Conservation (phyloP, 805 yeast species). For the Metschnikowia henanensis region DNA sequence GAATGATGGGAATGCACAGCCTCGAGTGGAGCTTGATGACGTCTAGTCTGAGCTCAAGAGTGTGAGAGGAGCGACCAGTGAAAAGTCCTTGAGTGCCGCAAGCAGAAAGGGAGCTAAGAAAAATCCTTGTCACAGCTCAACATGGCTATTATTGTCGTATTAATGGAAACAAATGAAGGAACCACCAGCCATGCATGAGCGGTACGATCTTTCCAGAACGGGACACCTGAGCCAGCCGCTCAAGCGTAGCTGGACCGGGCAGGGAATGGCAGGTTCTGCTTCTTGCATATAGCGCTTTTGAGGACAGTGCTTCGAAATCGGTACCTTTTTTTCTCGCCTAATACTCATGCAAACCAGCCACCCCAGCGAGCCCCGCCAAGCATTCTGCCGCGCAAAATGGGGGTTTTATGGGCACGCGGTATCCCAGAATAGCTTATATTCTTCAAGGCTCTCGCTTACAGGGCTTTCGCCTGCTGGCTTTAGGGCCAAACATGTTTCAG, state of each 20-base stretch:
- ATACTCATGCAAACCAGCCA: constrained; percentile 8
- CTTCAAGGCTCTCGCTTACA: too few species aligned
- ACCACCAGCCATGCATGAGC: constrained; percentile 1
- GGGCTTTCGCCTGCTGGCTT: too few species aligned
- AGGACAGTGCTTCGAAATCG: not conserved
- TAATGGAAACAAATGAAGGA: not conserved
- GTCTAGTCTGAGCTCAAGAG: too few species aligned
- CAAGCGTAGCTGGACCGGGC: not conserved
- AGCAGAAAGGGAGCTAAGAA: not conserved
- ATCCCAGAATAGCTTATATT: not conserved
- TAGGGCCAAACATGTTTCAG: too few species aligned
- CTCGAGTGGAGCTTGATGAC: too few species aligned
- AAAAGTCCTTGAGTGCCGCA: constrained; percentile 1
- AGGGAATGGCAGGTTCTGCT: not conserved
- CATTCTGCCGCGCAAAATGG: not conserved
- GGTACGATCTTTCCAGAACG: constrained; percentile 1
- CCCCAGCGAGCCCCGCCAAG: constrained; percentile 1
- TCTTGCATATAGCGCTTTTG: not conserved
- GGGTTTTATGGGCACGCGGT: not conserved
- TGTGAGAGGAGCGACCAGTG: too few species aligned
- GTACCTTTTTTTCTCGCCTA: constrained; percentile 8
- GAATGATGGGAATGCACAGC: too few species aligned
- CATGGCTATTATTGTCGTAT: not conserved
- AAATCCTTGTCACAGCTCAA: not conserved
- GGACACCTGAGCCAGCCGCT: constrained; percentile 8